Conservation (phyloP, 1,284 basidiomycete genomes). For the Rhodotorula sp. region DNA sequence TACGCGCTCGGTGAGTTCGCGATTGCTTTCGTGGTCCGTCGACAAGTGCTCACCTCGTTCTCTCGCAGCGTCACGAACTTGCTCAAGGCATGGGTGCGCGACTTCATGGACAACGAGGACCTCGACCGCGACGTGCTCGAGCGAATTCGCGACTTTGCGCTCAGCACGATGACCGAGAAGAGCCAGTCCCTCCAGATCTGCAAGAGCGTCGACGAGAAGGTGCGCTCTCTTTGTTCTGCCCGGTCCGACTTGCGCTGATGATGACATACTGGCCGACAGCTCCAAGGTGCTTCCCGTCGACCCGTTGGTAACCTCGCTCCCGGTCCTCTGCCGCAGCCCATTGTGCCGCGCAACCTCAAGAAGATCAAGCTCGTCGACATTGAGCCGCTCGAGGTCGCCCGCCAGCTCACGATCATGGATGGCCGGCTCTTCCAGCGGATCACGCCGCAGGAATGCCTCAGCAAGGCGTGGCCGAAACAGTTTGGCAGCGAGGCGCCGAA, state of each 20-base stretch:
- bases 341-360: constrained; percentile 69
- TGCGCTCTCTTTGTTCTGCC: constrained; percentile 7
- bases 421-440: constrained; percentile 83
- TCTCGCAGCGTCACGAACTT: constrained; percentile 48
- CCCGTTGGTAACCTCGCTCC: constrained; percentile 44
- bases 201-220: constrained; percentile 48
- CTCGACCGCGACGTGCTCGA: constrained; percentile 42
- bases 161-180: constrained; percentile 45
- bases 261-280: constrained; percentile 5
- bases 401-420: constrained; percentile 93
- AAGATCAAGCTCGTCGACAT: constrained; percentile 82
- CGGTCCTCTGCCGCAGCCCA: constrained; percentile 61
- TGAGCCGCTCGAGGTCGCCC: constrained; percentile 84
- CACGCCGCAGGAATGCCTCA: constrained; percentile 84
- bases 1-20: constrained; percentile 71
- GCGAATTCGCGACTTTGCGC: constrained; percentile 47
- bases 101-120: constrained; percentile 49
- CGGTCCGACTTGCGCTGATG: too few species aligned
- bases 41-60: not conserved
- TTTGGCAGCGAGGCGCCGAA: constrained; percentile 56
- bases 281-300: constrained; percentile 40
- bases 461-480: constrained; percentile 50
- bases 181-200: constrained; percentile 46
- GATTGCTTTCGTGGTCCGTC: constrained; percentile 58
- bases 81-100: constrained; percentile 52